Conservation (phyloP, 2,329 filamentous ascomycete species). For the Alternaria consortialis region DNA sequence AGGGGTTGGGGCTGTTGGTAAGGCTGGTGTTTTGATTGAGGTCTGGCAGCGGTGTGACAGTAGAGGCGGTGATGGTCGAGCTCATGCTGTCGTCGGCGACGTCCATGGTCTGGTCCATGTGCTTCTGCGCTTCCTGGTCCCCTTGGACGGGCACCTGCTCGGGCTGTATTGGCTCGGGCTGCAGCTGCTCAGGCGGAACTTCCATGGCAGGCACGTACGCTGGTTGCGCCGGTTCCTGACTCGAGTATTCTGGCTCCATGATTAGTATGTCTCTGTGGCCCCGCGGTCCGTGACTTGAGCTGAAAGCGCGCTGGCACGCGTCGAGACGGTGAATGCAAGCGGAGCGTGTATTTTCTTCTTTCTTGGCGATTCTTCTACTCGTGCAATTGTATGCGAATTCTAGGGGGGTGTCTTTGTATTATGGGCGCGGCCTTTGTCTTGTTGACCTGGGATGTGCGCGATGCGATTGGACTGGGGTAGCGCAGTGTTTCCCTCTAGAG, state of each 20-base stretch:
- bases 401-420: background rate
- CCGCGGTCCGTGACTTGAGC: slow-evolving; percentile 31
- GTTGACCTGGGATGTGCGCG: slow-evolving; percentile 28
- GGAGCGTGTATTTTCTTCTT: slow-evolving; percentile 3
- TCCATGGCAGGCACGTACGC: slow-evolving; percentile 24
- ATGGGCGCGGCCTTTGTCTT: slow-evolving; percentile 13
- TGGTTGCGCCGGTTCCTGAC: slow-evolving; percentile 21
- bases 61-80: slow-evolving; percentile 57
- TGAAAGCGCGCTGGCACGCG: slow-evolving; percentile 38
- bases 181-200: slow-evolving; percentile 33
- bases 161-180: slow-evolving; percentile 27
- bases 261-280: slow-evolving; percentile 17
- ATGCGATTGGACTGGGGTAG: slow-evolving; percentile 20
- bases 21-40: slow-evolving; percentile 42
- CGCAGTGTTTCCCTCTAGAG: slow-evolving; percentile 13
- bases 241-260: slow-evolving; percentile 12
- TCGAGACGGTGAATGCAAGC: slow-evolving; percentile 21
- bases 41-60: slow-evolving; percentile 49
- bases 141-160: slow-evolving; percentile 15
- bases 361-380: background rate
- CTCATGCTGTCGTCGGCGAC: slow-evolving; percentile 57
- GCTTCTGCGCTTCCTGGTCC: slow-evolving; percentile 40
- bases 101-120: slow-evolving; percentile 51
- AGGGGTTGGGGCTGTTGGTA: slow-evolving; percentile 36
- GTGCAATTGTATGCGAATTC: background rate